Conservation (phyloP, 345 rosid genomes). For the Bruguiera sexangula region DNA sequence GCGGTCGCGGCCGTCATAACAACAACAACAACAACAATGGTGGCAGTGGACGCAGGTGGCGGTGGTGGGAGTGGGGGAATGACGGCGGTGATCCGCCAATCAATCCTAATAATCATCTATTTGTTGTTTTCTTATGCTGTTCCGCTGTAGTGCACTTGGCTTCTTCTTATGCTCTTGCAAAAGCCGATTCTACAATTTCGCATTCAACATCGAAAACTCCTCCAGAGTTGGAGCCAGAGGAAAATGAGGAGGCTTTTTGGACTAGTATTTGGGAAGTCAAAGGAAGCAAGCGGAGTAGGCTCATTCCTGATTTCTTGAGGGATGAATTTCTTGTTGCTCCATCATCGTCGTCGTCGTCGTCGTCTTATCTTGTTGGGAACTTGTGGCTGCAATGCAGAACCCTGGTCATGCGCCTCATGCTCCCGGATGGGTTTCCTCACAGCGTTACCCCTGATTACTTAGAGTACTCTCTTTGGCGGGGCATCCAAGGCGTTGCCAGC, state of each 20-base stretch:
- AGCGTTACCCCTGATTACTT: conserved; percentile 88
- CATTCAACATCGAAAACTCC: not conserved
- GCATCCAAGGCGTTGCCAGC: conserved; percentile 88
- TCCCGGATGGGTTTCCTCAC: conserved; percentile 84
- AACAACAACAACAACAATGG: not conserved
- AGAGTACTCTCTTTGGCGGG: conserved; percentile 93
- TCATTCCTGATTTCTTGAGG: conserved; percentile 46
- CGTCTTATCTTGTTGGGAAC: conserved; percentile 12
- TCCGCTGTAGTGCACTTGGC: not conserved
- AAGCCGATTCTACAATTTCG: not conserved
- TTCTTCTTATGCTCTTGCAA: not conserved
- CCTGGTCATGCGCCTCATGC: conserved; percentile 51
- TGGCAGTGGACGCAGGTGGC: not conserved
- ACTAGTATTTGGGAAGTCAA: conserved; percentile 63
- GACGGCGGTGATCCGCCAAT: not conserved
- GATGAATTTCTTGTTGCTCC: conserved; percentile 53
- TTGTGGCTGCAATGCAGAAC: conserved; percentile 45
- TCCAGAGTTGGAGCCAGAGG: conserved; percentile 2
- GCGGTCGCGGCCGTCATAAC: not conserved
- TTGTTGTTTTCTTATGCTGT: not conserved
- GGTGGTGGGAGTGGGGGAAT: not conserved
- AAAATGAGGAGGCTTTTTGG: conserved; percentile 16
- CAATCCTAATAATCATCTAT: not conserved
- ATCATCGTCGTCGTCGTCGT: not conserved
- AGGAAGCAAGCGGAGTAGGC: conserved; percentile 60